Percentiles rank a stretch among this genome's conserved stretches.
These are phyloP conservation scores for Rhodotorula sp. DNA, from an alignment of 1,284 basidiomycete genomes.

Conservation along the genomic window DNA sequence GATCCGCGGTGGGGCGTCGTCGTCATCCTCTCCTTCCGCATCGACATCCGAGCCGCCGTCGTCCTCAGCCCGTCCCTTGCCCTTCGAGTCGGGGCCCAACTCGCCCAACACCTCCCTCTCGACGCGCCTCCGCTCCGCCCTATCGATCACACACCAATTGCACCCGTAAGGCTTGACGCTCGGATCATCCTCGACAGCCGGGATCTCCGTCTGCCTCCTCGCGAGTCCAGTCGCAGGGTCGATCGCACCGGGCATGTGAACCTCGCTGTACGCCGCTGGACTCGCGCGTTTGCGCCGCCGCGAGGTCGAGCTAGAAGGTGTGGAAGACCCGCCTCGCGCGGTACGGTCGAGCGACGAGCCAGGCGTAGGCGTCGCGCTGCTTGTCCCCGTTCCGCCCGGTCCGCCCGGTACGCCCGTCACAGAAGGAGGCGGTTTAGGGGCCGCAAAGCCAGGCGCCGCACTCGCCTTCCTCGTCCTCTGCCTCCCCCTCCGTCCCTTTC, in stretches of 20 bases:
- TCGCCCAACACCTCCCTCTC: too few species aligned
- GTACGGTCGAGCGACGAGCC: neutral
- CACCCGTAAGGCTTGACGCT: constrained; percentile 37
- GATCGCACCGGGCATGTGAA: neutral
- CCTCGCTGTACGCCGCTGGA: too few species aligned
- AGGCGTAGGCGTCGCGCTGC: neutral
- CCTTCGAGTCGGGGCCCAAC: neutral
- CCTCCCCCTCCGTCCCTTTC: too few species aligned
- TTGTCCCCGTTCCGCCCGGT: neutral
- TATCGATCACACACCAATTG: constrained; percentile 23
- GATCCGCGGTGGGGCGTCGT: neutral
- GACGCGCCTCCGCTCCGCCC: constrained; percentile 1
- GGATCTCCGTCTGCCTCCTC: constrained; percentile 33
- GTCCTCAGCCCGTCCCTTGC: constrained; percentile 4
- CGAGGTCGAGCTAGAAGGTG: too few species aligned
- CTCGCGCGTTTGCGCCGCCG: too few species aligned
- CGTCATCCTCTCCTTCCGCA: constrained; percentile 2
- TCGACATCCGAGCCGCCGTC: neutral
- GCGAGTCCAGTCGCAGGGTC: constrained; percentile 6
- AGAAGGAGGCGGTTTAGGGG: neutral
- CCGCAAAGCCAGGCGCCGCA: constrained; percentile 3
- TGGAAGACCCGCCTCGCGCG: too few species aligned
- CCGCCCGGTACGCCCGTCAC: neutral
- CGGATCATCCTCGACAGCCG: constrained; percentile 40
- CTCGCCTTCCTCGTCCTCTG: neutral